These are phyloP conservation scores for Eimeria praecox DNA, from an alignment of 169 alveolate species.

Conservation along the genomic window DNA sequence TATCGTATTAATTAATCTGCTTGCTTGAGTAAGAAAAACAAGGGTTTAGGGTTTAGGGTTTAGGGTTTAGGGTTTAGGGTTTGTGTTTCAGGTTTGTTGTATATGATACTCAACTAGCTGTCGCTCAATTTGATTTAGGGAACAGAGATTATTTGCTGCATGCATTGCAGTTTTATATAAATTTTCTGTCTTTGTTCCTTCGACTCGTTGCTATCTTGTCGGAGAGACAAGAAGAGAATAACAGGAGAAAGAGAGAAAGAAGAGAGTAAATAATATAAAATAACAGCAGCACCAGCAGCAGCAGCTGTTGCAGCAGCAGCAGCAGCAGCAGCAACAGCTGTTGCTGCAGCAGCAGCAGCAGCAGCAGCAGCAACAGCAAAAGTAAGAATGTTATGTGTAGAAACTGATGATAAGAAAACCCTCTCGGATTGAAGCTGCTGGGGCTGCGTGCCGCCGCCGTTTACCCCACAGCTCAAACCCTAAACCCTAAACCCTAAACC, in stretches of 20 bases:
- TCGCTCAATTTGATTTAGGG: conserved; percentile 51
- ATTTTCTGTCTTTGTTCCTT: conserved; percentile 34
- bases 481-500: conserved; percentile 19
- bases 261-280: not conserved
- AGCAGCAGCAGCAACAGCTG: not conserved
- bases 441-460: not conserved
- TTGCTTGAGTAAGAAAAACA: not conserved
- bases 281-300: not conserved
- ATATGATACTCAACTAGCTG: conserved; percentile 77
- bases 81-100: conserved; percentile 54
- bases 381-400: not conserved
- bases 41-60: conserved; percentile 9
- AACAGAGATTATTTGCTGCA: conserved; percentile 67
- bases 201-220: conserved; percentile 65
- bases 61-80: not conserved
- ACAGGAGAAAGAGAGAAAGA: conserved; percentile 51
- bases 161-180: conserved; percentile 61
- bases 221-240: conserved; percentile 44
- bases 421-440: not conserved
- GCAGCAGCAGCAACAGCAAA: not conserved
- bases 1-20: not conserved
- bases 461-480: conserved; percentile 9
- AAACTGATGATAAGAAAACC: not conserved
- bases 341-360: not conserved
- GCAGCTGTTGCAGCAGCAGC: not conserved